Evolutionary conservation across 106 monocot species (phyloP), one percentile per base, ranked within the genome.

Genomic region (Acorus gramineus): DNA sequence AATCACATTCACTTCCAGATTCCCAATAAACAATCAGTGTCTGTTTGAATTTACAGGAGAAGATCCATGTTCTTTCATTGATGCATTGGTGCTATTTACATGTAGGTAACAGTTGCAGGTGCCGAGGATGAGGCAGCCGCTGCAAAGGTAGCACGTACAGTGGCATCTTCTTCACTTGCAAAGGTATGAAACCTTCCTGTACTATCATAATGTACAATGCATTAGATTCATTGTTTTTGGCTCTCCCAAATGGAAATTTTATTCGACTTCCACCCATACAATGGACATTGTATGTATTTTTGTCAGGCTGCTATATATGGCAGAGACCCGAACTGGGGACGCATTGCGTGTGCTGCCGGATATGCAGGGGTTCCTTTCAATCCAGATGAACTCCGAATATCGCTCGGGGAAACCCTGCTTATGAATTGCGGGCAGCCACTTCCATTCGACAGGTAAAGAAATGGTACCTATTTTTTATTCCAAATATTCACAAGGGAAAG

Each of bases 261-360:
- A 28, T 28, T 28, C 28, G 1, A 28, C 28, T 28, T 28, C 28
- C 28, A 28, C 28, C 28, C 28, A 28, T 28, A 28, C 28, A 28
- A 28, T 28, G 28, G 1, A 28, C 28, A 1, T 28, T 28, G 1
- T 55, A 63, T 42, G 8, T 10, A 11, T 53, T 14, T 52, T 46
- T 42, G 9, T 6, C 63, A 98, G 98, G 98, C 92, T 74, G 98
- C 98, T 68, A 71, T 98, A 14, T 98, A 80, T 72, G 98, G 98
- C 58, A 98, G 98, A 78, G 98, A 98, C 80, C 98, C 98, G 57
- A 98, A 98, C 61, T 98, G 92, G 98, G 98, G 98, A 14, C 79
- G 98, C 4, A 98, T 98, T 50, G 92, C 98, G 55, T 92, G 92
- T 64, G 92, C 98, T 54, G 88, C 81, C 62, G 98, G 98, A 42